These are phyloP conservation scores for Hibiscus syriacus DNA, from an alignment of 345 rosid species.

Conservation along the genomic window DNA sequence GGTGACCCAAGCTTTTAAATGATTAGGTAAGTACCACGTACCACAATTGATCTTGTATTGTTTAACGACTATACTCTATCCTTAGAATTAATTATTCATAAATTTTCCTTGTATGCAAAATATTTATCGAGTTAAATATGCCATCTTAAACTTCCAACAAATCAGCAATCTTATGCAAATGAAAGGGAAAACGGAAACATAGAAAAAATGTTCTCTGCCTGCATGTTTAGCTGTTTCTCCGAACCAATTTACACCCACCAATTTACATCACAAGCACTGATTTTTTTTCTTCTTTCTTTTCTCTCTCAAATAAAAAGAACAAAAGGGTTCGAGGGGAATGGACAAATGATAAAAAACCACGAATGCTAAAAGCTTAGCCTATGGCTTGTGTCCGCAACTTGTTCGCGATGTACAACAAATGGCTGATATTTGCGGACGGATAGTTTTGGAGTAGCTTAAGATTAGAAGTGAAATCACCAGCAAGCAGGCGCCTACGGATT, in stretches of 20 bases:
- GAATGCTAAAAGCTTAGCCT: constrained; percentile 13
- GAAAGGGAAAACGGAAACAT: neutral
- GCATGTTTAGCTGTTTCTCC: constrained; percentile 7
- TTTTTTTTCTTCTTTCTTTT: neutral
- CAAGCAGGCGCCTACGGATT: constrained; percentile 73
- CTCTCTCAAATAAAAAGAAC: neutral
- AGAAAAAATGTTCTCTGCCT: neutral
- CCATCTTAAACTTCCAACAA: too few species aligned
- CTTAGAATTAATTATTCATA: too few species aligned
- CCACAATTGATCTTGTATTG: too few species aligned
- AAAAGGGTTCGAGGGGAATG: neutral
- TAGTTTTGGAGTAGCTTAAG: constrained; percentile 61
- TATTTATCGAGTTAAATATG: too few species aligned
- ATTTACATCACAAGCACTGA: constrained; percentile 14
- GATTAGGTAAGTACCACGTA: too few species aligned
- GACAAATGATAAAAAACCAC: neutral
- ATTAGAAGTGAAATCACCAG: constrained; percentile 67
- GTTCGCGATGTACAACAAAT: constrained; percentile 86
- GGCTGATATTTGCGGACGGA: constrained; percentile 63
- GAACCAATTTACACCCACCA: constrained; percentile 7
- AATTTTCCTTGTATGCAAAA: too few species aligned
- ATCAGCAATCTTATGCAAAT: too few species aligned
- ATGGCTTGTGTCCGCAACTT: constrained; percentile 49
- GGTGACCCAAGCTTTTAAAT: too few species aligned
- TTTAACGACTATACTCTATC: too few species aligned